Base-by-base conservation (phyloP, 257 asterid genomes). In the Solanum chiquidenum region DNA sequence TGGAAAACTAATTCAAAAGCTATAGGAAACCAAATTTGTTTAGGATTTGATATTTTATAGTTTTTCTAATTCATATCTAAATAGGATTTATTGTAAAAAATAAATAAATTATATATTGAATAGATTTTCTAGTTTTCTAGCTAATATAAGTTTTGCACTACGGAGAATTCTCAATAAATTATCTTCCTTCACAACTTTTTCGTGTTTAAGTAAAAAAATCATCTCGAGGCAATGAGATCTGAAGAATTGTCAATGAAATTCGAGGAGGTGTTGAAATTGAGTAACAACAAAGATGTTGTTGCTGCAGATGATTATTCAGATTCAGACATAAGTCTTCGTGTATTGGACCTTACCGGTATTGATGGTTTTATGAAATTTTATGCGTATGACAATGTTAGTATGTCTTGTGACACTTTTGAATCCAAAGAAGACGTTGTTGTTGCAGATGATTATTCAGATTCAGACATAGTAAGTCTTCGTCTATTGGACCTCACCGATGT, bases 381-480 rank as follows among this genome's bases (percentile, higher is more conserved):
- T 55, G 66, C 66, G 25, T 20, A 55, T 55, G 66, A 20, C 66
- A 55, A 55, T 55, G 25, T 0, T 55, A 55, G 12, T 55, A 21
- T 20, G 25, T 20, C 66, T 55, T 20, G 66, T 20, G 66, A 55
- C 25, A 55, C 66, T 55, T 55, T 55, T 20, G 25, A 55, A 55
- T 55, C 25, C n/a, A 55, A 55, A 55, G 25, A 55, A 55, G 66
- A 55, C 0, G 9, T 1, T 18, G 60, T 16, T 52, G 25, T 7
- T 20, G 66, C 5, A 55, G 25, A 55, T 20, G 25, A 55, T 55
- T 55, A 55, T 55, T 55, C 66, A 55, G 66, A 58, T 64, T 23
- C 92, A 72, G 93, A 89, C 83, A 83, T 94, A 86, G 83, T 94
- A 86, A 89, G 88, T 8, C 92, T 94, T 89, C 93, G 98, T 88